Percentiles rank a stretch among this genome's conserved stretches.
Evolutionary conservation across 352 stramenopile genomes (phyloP).

Genomic region (Phytophthora podocarpi): DNA sequence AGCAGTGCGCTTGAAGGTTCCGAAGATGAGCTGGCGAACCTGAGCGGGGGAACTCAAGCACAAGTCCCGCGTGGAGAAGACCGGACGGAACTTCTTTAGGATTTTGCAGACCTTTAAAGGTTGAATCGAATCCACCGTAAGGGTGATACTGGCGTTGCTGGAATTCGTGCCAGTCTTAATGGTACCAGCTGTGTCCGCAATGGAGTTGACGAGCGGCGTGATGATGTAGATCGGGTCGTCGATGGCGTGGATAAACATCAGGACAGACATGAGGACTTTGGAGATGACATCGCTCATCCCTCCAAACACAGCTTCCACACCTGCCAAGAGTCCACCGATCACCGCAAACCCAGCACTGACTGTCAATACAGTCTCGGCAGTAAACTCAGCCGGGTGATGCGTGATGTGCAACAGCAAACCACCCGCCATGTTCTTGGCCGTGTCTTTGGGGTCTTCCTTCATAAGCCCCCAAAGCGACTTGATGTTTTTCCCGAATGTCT

Average conservation of each 20-base stretch:
- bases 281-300: slow-evolving; percentile 25
- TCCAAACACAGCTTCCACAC: slow-evolving; percentile 26
- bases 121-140: slow-evolving; percentile 11
- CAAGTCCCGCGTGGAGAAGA: slow-evolving; percentile 30
- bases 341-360: slow-evolving; percentile 22
- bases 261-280: slow-evolving; percentile 18
- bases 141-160: background rate
- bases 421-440: slow-evolving; percentile 26
- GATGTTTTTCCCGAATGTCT: slow-evolving; percentile 19
- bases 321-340: slow-evolving; percentile 25
- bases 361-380: slow-evolving; percentile 26
- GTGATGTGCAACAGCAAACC: slow-evolving; percentile 29
- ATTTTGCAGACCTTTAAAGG: slow-evolving; percentile 14
- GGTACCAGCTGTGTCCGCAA: slow-evolving; percentile 18
- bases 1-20: slow-evolving; percentile 14
- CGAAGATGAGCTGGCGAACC: slow-evolving; percentile 28
- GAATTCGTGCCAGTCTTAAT: background rate
- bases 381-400: slow-evolving; percentile 33
- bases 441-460: slow-evolving; percentile 29
- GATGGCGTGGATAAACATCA: slow-evolving; percentile 35
- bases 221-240: slow-evolving; percentile 37
- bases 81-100: slow-evolving; percentile 22
- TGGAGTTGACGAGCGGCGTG: slow-evolving; percentile 28
- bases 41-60: slow-evolving; percentile 17
- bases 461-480: slow-evolving; percentile 24